Percentiles rank a stretch among this genome's conserved stretches.
Evolutionary conservation across 768 basidiomycete genomes (phyloP).

Genomic region (Candolleomyces aberdarensis): DNA sequence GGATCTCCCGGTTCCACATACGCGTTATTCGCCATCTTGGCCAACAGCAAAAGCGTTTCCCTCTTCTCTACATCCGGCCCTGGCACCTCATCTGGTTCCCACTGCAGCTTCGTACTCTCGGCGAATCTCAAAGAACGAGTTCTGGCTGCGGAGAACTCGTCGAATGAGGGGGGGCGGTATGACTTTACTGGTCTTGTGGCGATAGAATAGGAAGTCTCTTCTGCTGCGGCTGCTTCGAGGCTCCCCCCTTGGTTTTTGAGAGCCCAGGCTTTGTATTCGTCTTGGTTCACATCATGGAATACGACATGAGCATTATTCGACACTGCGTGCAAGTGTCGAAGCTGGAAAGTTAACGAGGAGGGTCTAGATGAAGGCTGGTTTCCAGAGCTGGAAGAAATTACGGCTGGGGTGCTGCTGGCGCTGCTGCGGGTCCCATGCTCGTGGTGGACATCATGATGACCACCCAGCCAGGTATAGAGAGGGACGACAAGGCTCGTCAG

Average conservation of each 20-base stretch:
- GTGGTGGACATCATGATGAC: conserved; percentile 8
- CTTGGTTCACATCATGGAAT: conserved; percentile 45
- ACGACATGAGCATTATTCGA: conserved; percentile 46
- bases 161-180: conserved; percentile 48
- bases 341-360: conserved; percentile 39
- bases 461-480: conserved; percentile 31
- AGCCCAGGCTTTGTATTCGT: conserved; percentile 7
- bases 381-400: background rate
- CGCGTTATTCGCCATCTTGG: conserved; percentile 95
- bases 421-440: conserved; percentile 6
- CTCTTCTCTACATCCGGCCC: conserved; percentile 78
- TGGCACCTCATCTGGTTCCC: conserved; percentile 73
- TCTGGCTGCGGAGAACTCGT: conserved; percentile 23
- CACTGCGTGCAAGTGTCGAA: conserved; percentile 62
- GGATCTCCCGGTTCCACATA: conserved; percentile 63
- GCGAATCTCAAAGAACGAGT: conserved; percentile 42
- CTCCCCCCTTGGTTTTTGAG: background rate
- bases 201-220: conserved; percentile 28
- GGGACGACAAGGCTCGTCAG: conserved; percentile 47
- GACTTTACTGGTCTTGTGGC: conserved; percentile 33
- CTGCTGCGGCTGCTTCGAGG: conserved; percentile 14
- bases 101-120: conserved; percentile 47
- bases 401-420: conserved; percentile 1
- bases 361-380: conserved; percentile 16
- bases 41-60: conserved; percentile 74